phyloP scores from a whole-genome alignment of 31 red algal genomes.

The Odonthalia washingtoniensis region DNA sequence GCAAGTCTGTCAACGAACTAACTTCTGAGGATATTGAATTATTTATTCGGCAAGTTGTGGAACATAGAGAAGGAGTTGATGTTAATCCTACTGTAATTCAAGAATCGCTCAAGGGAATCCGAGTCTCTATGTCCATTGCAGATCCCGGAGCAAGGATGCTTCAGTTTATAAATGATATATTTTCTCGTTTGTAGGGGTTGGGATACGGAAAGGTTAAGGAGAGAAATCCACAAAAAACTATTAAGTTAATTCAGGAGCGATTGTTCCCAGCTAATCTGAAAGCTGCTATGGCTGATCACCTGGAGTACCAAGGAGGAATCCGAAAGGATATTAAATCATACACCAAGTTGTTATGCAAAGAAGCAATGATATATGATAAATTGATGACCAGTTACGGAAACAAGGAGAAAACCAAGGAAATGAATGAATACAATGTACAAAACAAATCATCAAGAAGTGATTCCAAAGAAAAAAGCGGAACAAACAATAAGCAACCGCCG shows the following conservation, averaged over 20 bases:
- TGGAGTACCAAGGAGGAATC: slow-evolving; percentile 20
- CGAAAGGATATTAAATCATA: slow-evolving; percentile 17
- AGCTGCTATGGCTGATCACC: not conserved
- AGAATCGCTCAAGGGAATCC: not conserved
- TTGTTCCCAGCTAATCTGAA: not conserved
- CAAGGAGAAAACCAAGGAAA: too few relatives aligned
- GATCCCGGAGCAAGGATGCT: slow-evolving; percentile 7
- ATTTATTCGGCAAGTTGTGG: slow-evolving; percentile 22
- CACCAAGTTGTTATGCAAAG: not conserved
- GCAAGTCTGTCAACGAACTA: not conserved
- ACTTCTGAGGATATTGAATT: slow-evolving; percentile 12
- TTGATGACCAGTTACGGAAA: not conserved
- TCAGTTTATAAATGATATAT: slow-evolving; percentile 5
- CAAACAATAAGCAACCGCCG: too few relatives aligned
- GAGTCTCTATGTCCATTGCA: not conserved
- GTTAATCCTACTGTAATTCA: slow-evolving; percentile 24
- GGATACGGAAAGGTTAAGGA: not conserved
- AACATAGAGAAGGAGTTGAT: not conserved
- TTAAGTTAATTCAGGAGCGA: slow-evolving; percentile 1
- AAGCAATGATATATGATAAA: slow-evolving; percentile 3
- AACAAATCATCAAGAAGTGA: too few relatives aligned
- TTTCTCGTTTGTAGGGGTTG: not conserved
- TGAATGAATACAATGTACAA: too few relatives aligned
- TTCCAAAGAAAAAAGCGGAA: too few relatives aligned
- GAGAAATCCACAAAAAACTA: not conserved